Evolutionary conservation across 805 yeast species (phyloP), one percentile per base, ranked within the genome.

Genomic region (Kluyveromyces lactis): DNA sequence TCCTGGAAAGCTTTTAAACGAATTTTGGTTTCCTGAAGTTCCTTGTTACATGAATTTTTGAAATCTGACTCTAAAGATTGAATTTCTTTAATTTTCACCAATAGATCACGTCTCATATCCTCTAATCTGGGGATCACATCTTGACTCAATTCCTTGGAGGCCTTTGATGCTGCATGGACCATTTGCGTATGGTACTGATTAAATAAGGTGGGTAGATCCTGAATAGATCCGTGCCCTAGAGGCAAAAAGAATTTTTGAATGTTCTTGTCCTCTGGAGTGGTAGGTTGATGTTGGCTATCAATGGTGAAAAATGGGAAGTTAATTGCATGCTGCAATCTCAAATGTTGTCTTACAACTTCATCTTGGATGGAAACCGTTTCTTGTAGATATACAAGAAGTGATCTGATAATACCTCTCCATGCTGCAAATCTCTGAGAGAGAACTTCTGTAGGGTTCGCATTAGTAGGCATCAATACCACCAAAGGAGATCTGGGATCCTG

Each of bases 341-440:
- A 63, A 49, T 86, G 92, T 53, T 86, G 95, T 43, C 95, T 75
- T 26, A 84, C 79, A 13, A 86, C 73, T 55, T 89, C 95, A 59
- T 89, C 96, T 56, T 87, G 92, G 41, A 85, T 89, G 11, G 83
- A 73, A 8, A 86, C 86, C 29, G 78, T 79, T 53, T 87, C 95
- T 45, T 73, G 75, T 46, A 90, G 68, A 55, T 90, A 90, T 34
- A 72, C 75, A 16, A 85, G 71, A 41, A 90, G 63, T 26, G 90
- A 81, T 45, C 79, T 77, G 42, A 87, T 78, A 40, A 89, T 76
- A 30, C 74, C 71, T 42, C 95, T 69, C 96, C 97, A 90, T 2
- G 94, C 81, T 36, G 79, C 72, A 58, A 90, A 89, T 46, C 97
- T 69, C 21, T 75, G 71, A 2, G 95, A 92, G 43, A 90, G 67